phyloP scores from a whole-genome alignment of 306 rosid genomes.

The Calophaca sinica region DNA sequence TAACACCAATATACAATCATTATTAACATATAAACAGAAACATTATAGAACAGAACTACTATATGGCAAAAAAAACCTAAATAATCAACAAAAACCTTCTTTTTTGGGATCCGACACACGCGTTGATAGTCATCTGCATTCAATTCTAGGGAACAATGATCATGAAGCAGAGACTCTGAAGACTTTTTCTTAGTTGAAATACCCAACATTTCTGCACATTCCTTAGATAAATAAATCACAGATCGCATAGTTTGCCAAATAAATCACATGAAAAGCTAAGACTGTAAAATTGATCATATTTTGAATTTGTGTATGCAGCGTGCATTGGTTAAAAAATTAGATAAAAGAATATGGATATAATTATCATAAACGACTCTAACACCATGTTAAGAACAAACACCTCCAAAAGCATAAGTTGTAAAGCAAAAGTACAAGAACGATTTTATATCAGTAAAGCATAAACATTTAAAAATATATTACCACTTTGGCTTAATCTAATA shows the following conservation, averaged over 20 bases:
- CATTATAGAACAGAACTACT: too few relatives aligned
- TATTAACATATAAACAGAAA: neutral
- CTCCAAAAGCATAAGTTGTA: neutral
- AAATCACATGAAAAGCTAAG: neutral
- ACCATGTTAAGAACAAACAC: neutral
- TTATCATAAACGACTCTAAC: neutral
- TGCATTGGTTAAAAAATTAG: too few relatives aligned
- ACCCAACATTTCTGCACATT: constrained; percentile 56
- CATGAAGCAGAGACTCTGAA: constrained; percentile 43
- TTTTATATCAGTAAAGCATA: neutral
- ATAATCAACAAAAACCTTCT: constrained; percentile 58
- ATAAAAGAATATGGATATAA: neutral
- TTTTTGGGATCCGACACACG: constrained; percentile 66
- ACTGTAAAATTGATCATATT: neutral
- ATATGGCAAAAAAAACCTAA: neutral
- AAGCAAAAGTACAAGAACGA: neutral
- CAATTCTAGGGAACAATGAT: constrained; percentile 69
- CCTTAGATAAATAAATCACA: neutral
- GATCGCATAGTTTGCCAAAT: neutral
- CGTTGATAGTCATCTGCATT: constrained; percentile 75
- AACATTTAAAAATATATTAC: constrained; percentile 43
- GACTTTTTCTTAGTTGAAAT: neutral
- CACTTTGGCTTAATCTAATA: constrained; percentile 61
- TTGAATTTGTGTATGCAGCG: too few relatives aligned
- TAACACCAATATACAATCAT: constrained; percentile 14